phyloP scores from a whole-genome alignment of 1,139 yeast genomes.

The Saccharomycopsis crataegensis region DNA sequence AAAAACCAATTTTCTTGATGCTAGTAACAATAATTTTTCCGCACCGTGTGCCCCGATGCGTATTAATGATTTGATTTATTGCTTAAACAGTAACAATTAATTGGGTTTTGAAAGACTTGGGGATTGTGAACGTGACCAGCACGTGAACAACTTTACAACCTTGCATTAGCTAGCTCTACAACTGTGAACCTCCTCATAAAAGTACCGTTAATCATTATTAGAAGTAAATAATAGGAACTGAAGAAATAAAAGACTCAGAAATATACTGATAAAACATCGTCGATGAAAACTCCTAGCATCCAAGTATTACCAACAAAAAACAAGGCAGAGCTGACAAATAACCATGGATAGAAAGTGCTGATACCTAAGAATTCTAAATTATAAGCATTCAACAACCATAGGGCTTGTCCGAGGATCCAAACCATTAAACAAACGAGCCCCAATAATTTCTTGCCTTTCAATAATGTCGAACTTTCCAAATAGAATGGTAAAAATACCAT shows the following conservation, averaged over 20 bases:
- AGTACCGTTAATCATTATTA: too few species aligned
- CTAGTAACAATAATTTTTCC: too few species aligned
- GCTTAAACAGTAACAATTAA: too few species aligned
- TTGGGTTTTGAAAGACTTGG: too few species aligned
- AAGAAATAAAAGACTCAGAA: background rate
- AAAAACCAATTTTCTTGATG: too few species aligned
- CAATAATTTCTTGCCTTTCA: conserved; percentile 8
- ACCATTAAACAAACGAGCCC: conserved; percentile 37
- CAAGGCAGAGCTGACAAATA: conserved; percentile 50
- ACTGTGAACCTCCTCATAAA: too few species aligned
- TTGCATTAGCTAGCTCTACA: too few species aligned
- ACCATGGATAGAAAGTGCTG: conserved; percentile 44
- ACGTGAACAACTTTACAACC: too few species aligned
- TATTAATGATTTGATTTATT: too few species aligned
- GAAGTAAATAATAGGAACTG: background rate
- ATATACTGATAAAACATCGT: conserved; percentile 28
- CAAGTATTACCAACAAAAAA: conserved; percentile 68
- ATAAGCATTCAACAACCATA: conserved; percentile 78
- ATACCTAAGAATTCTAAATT: conserved; percentile 71
- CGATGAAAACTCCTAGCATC: conserved; percentile 52
- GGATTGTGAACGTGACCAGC: too few species aligned
- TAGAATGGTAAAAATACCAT: conserved; percentile 16
- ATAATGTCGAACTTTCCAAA: conserved; percentile 3
- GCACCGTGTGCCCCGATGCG: too few species aligned
- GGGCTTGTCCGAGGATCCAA: conserved; percentile 69